Evolutionary conservation across 495 filamentous ascomycete genomes (phyloP).

Genomic region (Paragyromitra xinjiangensis): DNA sequence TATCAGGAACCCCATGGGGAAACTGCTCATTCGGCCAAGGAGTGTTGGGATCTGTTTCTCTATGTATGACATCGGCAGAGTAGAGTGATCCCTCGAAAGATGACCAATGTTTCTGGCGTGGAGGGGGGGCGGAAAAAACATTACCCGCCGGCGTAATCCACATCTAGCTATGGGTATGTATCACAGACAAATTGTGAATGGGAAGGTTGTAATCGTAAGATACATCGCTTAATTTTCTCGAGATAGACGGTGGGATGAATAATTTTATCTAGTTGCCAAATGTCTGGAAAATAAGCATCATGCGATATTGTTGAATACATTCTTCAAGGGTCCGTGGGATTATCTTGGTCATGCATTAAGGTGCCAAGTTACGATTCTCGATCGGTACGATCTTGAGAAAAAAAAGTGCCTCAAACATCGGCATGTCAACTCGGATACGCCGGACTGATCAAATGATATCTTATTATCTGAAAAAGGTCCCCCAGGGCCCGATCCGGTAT

Average conservation of each 20-base stretch:
- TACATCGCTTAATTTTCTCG: background rate
- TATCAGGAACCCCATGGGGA: background rate
- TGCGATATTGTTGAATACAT: background rate
- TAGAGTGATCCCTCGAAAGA: background rate
- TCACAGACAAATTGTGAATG: background rate
- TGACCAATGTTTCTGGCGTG: background rate
- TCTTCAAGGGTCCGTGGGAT: slow-evolving; percentile 9
- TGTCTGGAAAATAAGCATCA: background rate
- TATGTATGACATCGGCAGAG: background rate
- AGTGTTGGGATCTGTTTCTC: background rate
- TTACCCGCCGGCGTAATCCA: slow-evolving; percentile 2
- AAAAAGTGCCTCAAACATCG: slow-evolving; percentile 25
- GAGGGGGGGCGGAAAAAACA: background rate
- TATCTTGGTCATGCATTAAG: slow-evolving; percentile 8
- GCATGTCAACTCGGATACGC: background rate
- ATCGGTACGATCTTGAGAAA: slow-evolving; percentile 24
- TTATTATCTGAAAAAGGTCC: slow-evolving; percentile 24
- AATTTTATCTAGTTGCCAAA: background rate
- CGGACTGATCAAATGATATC: slow-evolving; percentile 8
- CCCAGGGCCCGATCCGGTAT: slow-evolving; percentile 24
- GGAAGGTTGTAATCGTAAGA: background rate
- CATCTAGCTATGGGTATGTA: too few species aligned
- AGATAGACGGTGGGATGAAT: background rate
- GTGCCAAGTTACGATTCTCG: slow-evolving; percentile 21
- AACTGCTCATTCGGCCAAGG: background rate